Evolutionary conservation across 129 eudicot species (phyloP), one percentile per base, ranked within the genome.

Genomic region (Flaveria trinervia): DNA sequence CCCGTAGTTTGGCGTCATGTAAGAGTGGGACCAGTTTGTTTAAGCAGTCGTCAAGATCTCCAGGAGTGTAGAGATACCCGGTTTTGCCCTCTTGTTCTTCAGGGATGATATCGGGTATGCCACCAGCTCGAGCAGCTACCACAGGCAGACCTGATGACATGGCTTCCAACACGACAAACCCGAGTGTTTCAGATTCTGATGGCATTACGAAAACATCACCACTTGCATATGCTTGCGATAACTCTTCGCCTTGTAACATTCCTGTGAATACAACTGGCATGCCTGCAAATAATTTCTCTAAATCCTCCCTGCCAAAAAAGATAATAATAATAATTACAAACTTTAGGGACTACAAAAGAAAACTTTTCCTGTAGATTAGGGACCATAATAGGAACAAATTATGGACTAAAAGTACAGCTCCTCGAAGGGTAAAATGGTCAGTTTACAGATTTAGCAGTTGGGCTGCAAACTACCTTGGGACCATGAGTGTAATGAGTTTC

Each of bases 81-180:
- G 93, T 94, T 84, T 87, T 91, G 1, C 99, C 96, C 78, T 94
- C 92, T 70, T 94, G 93, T 16, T 94, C 96, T 52, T 84, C 89
- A 2, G 99, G 89, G 13, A 94, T 89, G 33, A 94, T 94, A 70
- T 94, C 99, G 15, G 89, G 88, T 45, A 94, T 89, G 13, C 99
- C 99, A 4, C 97, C 99, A 5, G 99, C 99, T 13, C 99, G 90
- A 41, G 96, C 99, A 66, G 92, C 96, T 36, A 94, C 92, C 51
- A 94, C 99, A 0, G 99, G 96, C 28, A 94, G 88, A 26, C 99
- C 99, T 0, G 97, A 94, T 77, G 99, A 91, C 99, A 94, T 94
- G 77, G 99, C 99, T 82, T 91, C 99, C 55, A 94, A 76, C 3
- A 94, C 99, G 12, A 94, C 99, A 10, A 90, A 88, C 30, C 99